Base-by-base conservation (phyloP, 768 basidiomycete genomes). In the Tricholoma terreum region DNA sequence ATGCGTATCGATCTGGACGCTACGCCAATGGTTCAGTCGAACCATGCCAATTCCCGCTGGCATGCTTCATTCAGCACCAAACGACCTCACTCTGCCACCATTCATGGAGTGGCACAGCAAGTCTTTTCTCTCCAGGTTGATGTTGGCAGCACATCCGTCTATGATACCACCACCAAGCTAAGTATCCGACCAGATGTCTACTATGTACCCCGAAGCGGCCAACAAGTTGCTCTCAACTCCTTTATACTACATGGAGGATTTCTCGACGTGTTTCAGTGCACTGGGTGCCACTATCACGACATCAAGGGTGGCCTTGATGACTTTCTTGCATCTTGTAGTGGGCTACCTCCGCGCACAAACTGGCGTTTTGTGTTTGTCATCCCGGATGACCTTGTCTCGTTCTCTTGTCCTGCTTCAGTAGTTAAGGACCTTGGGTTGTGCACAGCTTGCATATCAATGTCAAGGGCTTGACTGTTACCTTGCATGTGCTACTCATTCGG, bases 391-490 rank as follows among this genome's bases (percentile, higher is more conserved):
- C 17, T 52, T 52, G 51, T 4, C 50, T 52, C 33, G 42, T 58
- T 58, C 57, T 52, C 36, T 58, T 53, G 19, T 19, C 57, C 57
- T 52, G 57, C 57, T 51, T 51, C 50, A 34, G 46, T 56, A 56
- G 19, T 57, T 42, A 57, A 52, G 56, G 22, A 46, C 45, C 45
- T 46, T 46, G 45, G 45, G 45, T 46, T 46, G 45, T 27, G 15
- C 24, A 15, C 45, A 46, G 45, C 45, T 2, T 14, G 24, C 45
- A 46, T 46, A 24, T 24, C 45, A 46, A 24, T 46, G 45, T 46
- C 24, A 27, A 46, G 45, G 45, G 22, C 7, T 24, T 46, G 45
- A 46, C 45, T 46, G 45, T 46, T 46, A 6, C 22, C 22, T 46
- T 46, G 24, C 45, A 46, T 46, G 15, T 15, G n/a, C n/a, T n/a